Evolutionary conservation across 257 asterid genomes (phyloP).

Genomic region (Solanum piurae): DNA sequence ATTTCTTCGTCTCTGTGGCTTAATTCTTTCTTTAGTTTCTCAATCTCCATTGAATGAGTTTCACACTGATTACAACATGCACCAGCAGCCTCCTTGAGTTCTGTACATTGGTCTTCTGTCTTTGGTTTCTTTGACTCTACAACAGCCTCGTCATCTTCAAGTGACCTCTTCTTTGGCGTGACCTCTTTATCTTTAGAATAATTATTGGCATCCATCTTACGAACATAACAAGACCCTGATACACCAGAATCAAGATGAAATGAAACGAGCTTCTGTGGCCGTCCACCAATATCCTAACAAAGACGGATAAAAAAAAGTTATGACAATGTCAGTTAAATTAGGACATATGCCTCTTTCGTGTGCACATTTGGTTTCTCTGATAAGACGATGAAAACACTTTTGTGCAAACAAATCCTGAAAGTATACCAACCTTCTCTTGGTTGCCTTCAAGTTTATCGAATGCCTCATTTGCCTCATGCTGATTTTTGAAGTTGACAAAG

Average conservation of each 20-base stretch:
- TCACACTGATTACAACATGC: conserved; percentile 17
- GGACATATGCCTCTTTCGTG: not conserved
- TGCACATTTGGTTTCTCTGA: not conserved
- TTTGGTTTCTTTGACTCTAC: not conserved
- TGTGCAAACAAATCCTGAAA: not conserved
- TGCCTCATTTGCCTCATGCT: conserved; percentile 56
- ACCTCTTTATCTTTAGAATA: not conserved
- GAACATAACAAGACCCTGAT: not conserved
- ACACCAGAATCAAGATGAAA: not conserved
- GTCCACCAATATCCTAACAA: not conserved
- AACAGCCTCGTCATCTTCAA: not conserved
- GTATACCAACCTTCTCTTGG: conserved; percentile 40
- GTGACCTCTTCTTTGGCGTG: not conserved
- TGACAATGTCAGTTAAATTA: not conserved
- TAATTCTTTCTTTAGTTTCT: conserved; percentile 47
- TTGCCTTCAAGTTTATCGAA: conserved; percentile 53
- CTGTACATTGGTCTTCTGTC: not conserved
- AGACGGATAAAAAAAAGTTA: not conserved
- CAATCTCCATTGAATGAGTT: conserved; percentile 38
- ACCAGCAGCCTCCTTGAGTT: conserved; percentile 4
- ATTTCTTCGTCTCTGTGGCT: conserved; percentile 59
- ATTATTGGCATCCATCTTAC: not conserved
- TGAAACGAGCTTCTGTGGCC: not conserved
- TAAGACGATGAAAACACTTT: not conserved
- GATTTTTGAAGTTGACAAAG: conserved; percentile 37